phyloP scores from a whole-genome alignment of 1,284 basidiomycete species.

The Takashimella koratensis region DNA sequence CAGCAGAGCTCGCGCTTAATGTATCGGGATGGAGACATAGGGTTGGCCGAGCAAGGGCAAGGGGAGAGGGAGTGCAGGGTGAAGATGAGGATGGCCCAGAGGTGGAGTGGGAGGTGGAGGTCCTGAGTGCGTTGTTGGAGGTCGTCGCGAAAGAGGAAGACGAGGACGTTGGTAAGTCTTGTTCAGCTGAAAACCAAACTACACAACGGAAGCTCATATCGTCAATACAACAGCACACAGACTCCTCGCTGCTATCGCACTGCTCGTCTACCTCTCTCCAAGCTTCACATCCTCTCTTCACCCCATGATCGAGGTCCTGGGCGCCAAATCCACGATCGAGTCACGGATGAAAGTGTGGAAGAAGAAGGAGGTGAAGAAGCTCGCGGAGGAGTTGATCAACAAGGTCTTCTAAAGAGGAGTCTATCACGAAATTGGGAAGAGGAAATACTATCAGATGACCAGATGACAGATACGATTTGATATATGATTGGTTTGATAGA shows the following conservation, averaged over 20 bases:
- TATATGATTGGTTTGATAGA: no score
- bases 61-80: conserved; percentile 23
- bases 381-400: conserved; percentile 62
- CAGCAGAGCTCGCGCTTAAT: conserved; percentile 77
- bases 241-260: conserved; percentile 67
- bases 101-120: conserved; percentile 78
- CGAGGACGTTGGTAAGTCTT: conserved; percentile 71
- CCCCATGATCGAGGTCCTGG: conserved; percentile 67
- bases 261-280: conserved; percentile 63
- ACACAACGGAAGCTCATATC: no score
- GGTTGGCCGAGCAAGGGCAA: conserved; percentile 49
- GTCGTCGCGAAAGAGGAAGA: conserved; percentile 64
- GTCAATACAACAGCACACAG: conserved; percentile 70
- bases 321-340: conserved; percentile 55
- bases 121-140: conserved; percentile 72
- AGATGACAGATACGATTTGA: no score
- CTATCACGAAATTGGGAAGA: no score
- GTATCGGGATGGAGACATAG: conserved; percentile 62
- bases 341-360: conserved; percentile 57
- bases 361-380: conserved; percentile 56
- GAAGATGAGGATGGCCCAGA: conserved; percentile 55
- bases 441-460: background rate
- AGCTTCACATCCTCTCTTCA: conserved; percentile 57
- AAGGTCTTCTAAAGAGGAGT: conserved; percentile 30
- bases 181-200: background rate